phyloP scores from a whole-genome alignment of 352 stramenopile species.

The Plasmopara muralis region DNA sequence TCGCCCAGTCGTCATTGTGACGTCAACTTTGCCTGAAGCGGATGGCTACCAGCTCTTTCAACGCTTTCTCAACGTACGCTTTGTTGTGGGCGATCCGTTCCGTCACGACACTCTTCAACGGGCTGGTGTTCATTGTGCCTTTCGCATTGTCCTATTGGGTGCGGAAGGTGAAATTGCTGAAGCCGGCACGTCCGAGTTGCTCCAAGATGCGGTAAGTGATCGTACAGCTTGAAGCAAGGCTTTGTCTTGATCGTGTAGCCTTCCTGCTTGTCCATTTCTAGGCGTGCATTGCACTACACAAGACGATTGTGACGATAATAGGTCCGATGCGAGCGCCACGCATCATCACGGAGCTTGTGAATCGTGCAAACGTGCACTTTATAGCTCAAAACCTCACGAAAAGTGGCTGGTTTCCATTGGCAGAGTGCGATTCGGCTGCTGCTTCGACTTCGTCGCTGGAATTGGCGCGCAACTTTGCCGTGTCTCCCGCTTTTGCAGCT shows the following conservation, averaged over 20 bases:
- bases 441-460: slow-evolving; percentile 36
- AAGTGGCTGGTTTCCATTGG: slow-evolving; percentile 63
- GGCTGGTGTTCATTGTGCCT: slow-evolving; percentile 42
- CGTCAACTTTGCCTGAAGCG: slow-evolving; percentile 36
- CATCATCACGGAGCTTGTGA: slow-evolving; percentile 75
- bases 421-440: slow-evolving; percentile 21
- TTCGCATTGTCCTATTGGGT: slow-evolving; percentile 72
- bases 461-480: slow-evolving; percentile 58
- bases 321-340: slow-evolving; percentile 44
- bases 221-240: neutral
- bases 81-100: slow-evolving; percentile 65
- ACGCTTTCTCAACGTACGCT: slow-evolving; percentile 59
- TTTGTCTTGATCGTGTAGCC: neutral
- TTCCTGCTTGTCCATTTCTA: slow-evolving; percentile 7
- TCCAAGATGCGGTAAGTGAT: slow-evolving; percentile 57
- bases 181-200: slow-evolving; percentile 48
- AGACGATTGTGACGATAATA: slow-evolving; percentile 59
- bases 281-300: slow-evolving; percentile 68
- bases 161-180: slow-evolving; percentile 54
- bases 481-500: slow-evolving; percentile 67
- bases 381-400: slow-evolving; percentile 61
- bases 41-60: slow-evolving; percentile 56
- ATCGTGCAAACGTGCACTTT: slow-evolving; percentile 75
- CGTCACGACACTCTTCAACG: slow-evolving; percentile 41
- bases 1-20: slow-evolving; percentile 62